Conservation (phyloP, 2,329 filamentous ascomycete genomes). For the Pseudogymnoascus sp. region DNA sequence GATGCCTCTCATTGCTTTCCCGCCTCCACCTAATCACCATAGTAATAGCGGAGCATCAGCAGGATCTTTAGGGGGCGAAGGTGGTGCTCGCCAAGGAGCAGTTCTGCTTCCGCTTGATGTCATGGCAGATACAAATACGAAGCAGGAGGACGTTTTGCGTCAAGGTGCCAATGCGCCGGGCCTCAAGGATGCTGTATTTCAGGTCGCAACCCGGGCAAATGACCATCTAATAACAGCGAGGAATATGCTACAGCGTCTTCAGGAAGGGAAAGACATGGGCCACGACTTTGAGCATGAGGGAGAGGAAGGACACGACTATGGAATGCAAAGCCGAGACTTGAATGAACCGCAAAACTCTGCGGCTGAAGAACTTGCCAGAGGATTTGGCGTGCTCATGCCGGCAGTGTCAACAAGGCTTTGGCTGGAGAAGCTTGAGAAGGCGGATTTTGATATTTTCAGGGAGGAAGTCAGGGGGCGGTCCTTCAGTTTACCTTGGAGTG, state of each 20-base stretch:
- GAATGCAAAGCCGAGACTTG: not conserved
- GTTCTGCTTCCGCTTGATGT: slow-evolving; percentile 82
- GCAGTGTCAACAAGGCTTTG: slow-evolving; percentile 73
- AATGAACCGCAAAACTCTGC: slow-evolving; percentile 25
- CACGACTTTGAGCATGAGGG: slow-evolving; percentile 86
- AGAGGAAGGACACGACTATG: slow-evolving; percentile 61
- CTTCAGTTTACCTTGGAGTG: slow-evolving; percentile 82
- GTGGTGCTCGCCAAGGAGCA: slow-evolving; percentile 48
- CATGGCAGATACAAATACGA: slow-evolving; percentile 74
- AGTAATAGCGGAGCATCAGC: slow-evolving; percentile 40
- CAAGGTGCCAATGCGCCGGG: slow-evolving; percentile 72
- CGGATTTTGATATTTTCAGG: slow-evolving; percentile 78
- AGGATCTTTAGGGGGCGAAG: slow-evolving; percentile 31
- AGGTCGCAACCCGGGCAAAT: slow-evolving; percentile 86
- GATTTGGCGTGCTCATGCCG: slow-evolving; percentile 76
- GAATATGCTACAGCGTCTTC: slow-evolving; percentile 80
- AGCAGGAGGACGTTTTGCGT: slow-evolving; percentile 85
- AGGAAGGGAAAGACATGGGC: slow-evolving; percentile 65
- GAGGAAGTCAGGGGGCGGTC: slow-evolving; percentile 55
- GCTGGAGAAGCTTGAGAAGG: slow-evolving; percentile 68
- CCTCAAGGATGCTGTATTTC: slow-evolving; percentile 82
- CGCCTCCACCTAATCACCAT: slow-evolving; percentile 53
- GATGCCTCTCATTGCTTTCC: slow-evolving; percentile 79
- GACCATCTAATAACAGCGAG: slow-evolving; percentile 92
- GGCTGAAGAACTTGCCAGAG: slow-evolving; percentile 52